Evolutionary conservation across 2,329 filamentous ascomycete genomes (phyloP).

Genomic region (Diaporthe sp.): DNA sequence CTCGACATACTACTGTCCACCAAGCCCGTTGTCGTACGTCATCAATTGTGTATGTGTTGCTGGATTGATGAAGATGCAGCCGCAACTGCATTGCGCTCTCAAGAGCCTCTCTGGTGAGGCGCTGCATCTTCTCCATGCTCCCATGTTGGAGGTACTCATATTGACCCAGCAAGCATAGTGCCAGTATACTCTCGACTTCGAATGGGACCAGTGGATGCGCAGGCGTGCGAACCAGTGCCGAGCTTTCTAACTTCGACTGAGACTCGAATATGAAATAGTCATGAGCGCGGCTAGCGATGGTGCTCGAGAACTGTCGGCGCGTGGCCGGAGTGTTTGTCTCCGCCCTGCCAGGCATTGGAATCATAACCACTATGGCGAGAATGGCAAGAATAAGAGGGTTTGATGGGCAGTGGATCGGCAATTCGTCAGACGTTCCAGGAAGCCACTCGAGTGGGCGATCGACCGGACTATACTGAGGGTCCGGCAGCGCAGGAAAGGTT

Average conservation of each 20-base stretch:
- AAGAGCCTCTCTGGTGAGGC: neutral
- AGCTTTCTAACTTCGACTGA: neutral
- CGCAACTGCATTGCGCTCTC: neutral
- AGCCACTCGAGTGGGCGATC: neutral
- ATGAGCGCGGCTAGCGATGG: neutral
- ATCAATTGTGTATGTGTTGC: neutral
- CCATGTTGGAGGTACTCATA: neutral
- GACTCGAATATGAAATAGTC: neutral
- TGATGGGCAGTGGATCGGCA: neutral
- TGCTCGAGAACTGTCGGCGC: neutral
- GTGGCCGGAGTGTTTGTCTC: neutral
- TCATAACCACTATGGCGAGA: neutral
- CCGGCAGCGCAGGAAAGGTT: neutral
- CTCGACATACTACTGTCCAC: slow-evolving; percentile 4
- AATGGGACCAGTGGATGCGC: neutral
- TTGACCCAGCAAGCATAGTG: neutral
- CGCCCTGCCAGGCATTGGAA: neutral
- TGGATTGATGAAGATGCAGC: neutral
- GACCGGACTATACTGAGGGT: neutral
- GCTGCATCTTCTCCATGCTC: neutral
- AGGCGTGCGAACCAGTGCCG: neutral
- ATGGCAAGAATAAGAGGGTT: neutral
- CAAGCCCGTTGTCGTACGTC: neutral
- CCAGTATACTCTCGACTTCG: neutral
- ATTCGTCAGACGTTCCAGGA: neutral